Percentiles rank a stretch among this genome's conserved stretches.
phyloP scores from a whole-genome alignment of 352 stramenopile genomes.

The Sclerospora graminicola region DNA sequence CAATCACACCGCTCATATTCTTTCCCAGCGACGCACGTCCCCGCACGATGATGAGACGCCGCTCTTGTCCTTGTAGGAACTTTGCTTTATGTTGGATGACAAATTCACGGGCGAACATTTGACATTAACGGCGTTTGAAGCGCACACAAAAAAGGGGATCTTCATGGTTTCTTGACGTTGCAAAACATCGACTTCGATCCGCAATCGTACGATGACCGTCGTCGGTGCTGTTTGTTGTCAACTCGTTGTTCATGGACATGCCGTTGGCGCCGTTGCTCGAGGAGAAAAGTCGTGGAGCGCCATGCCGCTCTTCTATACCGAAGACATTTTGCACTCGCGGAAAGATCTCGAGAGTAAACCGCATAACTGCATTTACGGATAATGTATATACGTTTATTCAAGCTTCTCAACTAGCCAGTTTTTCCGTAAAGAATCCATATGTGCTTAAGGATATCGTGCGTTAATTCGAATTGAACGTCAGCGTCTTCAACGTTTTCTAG shows the following conservation, averaged over 20 bases:
- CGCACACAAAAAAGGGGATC: constrained; percentile 69
- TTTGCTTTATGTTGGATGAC: constrained; percentile 99
- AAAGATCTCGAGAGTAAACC: constrained; percentile 94
- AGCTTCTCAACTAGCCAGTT: too few species aligned
- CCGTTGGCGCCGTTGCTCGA: constrained; percentile 92
- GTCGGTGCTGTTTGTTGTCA: constrained; percentile 98
- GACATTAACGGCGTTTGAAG: constrained; percentile 77
- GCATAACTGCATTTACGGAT: too few species aligned
- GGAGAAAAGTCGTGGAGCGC: constrained; percentile 98
- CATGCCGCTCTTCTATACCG: constrained; percentile 97
- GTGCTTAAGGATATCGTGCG: too few species aligned
- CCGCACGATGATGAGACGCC: constrained; percentile 60
- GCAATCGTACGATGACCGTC: constrained; percentile 91
- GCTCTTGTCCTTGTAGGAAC: constrained; percentile 88
- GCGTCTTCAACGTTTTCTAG: too few species aligned
- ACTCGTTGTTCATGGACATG: constrained; percentile 99
- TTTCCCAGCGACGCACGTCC: constrained; percentile 25
- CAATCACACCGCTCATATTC: constrained; percentile 17
- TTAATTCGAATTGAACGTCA: too few species aligned
- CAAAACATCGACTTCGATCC: constrained; percentile 96
- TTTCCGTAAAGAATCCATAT: too few species aligned
- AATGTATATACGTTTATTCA: too few species aligned
- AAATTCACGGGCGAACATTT: constrained; percentile 94
- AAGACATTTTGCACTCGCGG: constrained; percentile 96
- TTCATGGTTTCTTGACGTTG: constrained; percentile 92